Evolutionary conservation across 805 yeast species (phyloP).

Genomic region (Ogataea pignaliae): DNA sequence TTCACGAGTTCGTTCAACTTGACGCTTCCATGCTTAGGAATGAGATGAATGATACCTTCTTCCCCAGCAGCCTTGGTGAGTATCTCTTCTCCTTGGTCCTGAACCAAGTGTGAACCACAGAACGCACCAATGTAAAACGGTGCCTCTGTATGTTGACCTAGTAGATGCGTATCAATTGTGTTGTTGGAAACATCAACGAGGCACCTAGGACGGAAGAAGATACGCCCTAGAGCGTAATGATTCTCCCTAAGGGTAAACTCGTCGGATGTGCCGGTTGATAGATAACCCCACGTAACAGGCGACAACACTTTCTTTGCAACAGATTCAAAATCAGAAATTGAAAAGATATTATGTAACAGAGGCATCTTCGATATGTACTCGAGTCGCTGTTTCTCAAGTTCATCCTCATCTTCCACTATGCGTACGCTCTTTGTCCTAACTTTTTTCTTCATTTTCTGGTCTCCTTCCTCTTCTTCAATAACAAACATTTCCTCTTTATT

Average conservation of each 20-base stretch:
- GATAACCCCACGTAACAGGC: slow-evolving; percentile 80
- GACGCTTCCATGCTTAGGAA: slow-evolving; percentile 81
- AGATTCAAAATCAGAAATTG: slow-evolving; percentile 78
- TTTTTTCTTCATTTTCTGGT: not conserved
- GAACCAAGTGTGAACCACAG: slow-evolving; percentile 81
- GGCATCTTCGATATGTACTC: slow-evolving; percentile 51
- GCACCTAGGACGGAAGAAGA: slow-evolving; percentile 79
- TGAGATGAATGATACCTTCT: slow-evolving; percentile 69
- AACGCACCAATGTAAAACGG: slow-evolving; percentile 92
- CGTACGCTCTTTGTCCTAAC: too few species aligned
- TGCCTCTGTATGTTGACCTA: slow-evolving; percentile 56
- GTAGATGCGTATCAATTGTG: slow-evolving; percentile 56
- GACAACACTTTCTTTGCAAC: slow-evolving; percentile 74
- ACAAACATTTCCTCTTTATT: slow-evolving; percentile 40
- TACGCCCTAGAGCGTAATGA: slow-evolving; percentile 76
- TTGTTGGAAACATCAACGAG: slow-evolving; percentile 70
- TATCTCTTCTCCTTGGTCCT: slow-evolving; percentile 81
- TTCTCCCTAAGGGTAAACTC: slow-evolving; percentile 83
- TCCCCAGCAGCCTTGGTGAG: slow-evolving; percentile 68
- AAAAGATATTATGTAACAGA: slow-evolving; percentile 59
- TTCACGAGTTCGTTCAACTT: slow-evolving; percentile 71
- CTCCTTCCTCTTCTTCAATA: slow-evolving; percentile 3
- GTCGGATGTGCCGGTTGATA: slow-evolving; percentile 83
- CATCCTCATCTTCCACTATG: slow-evolving; percentile 14
- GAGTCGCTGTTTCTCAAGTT: slow-evolving; percentile 33